Evolutionary conservation across 2,329 filamentous ascomycete genomes (phyloP), one percentile per base, ranked within the genome.

Genomic region (Ophiostoma pallidulum): DNA sequence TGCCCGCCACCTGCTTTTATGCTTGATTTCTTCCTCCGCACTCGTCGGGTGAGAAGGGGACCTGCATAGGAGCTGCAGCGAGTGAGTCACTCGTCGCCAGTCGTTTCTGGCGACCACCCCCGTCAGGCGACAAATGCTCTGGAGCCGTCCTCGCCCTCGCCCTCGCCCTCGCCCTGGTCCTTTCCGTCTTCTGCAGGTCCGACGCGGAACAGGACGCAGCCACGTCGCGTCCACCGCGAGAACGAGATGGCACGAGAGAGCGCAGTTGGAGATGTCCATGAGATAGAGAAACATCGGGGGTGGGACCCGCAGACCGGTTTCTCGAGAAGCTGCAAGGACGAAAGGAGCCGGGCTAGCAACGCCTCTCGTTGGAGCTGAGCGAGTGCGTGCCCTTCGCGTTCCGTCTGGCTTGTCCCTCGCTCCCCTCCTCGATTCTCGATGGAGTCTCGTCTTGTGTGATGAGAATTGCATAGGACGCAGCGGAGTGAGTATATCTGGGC

Each of bases 11-110:
- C 40, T 28, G 22, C 22, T 46, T 43, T 38, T 42, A 18, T 47
- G 48, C 51, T 44, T 45, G 39, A 49, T 32, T 45, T 53, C 51
- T 49, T 45, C 45, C 44, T 29, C 22, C 44, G 20, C 35, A 36
- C 36, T 16, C 41, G 10, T 31, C 41, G 41, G 36, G n/a, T 41
- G 37, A 47, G 35, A 39, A 44, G 43, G 22, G 48, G 28, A 48
- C 37, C 41, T 51, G 49, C 49, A 51, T 51, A 41, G 13, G 20
- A 38, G 41, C 36, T 41, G 41, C 42, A 51, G 51, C 54, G 56
- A 51, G 50, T 62, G 60, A 63, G 54, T 63, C 61, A 63, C 57
- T 51, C 54, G 41, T 45, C 38, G 44, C 61, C 61, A 62, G 49
- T 63, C 59, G 49, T 56, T 59, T 48, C 51, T 44, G 35, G 45